phyloP scores from a whole-genome alignment of 2,329 filamentous ascomycete species.

The Parastagonospora nodorum region DNA sequence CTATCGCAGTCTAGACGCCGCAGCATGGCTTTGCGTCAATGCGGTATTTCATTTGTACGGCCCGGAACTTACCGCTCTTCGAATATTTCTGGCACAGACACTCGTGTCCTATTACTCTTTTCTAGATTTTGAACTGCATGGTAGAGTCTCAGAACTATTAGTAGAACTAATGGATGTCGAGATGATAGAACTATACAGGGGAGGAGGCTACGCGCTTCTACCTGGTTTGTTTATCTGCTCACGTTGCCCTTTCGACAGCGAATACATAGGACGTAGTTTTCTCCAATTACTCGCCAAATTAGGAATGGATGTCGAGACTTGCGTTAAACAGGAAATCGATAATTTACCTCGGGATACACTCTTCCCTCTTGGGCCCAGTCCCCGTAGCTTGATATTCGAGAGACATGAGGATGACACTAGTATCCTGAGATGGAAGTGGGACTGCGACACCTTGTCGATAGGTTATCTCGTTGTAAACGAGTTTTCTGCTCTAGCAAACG shows the following conservation, averaged over 20 bases:
- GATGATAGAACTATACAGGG: neutral
- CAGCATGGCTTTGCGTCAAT: neutral
- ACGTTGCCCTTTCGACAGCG: neutral
- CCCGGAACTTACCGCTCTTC: neutral
- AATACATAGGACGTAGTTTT: neutral
- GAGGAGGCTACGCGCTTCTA: neutral
- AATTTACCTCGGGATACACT: neutral
- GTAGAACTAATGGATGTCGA: neutral
- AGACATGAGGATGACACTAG: neutral
- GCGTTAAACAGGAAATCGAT: neutral
- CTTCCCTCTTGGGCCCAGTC: neutral
- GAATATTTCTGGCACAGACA: neutral
- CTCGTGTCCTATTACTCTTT: neutral
- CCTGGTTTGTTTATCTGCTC: neutral
- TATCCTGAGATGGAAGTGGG: conserved; percentile 6
- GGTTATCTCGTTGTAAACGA: conserved; percentile 9
- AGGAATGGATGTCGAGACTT: neutral
- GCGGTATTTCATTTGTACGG: neutral
- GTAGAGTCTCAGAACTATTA: neutral
- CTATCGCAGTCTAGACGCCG: neutral
- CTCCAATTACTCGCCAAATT: neutral
- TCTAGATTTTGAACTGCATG: no score
- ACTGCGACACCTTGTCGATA: neutral
- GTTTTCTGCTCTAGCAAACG: neutral
- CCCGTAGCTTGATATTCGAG: neutral